These are phyloP conservation scores for Aspergillus felis DNA, from an alignment of 2,329 filamentous ascomycete genomes.

Conservation along the genomic window DNA sequence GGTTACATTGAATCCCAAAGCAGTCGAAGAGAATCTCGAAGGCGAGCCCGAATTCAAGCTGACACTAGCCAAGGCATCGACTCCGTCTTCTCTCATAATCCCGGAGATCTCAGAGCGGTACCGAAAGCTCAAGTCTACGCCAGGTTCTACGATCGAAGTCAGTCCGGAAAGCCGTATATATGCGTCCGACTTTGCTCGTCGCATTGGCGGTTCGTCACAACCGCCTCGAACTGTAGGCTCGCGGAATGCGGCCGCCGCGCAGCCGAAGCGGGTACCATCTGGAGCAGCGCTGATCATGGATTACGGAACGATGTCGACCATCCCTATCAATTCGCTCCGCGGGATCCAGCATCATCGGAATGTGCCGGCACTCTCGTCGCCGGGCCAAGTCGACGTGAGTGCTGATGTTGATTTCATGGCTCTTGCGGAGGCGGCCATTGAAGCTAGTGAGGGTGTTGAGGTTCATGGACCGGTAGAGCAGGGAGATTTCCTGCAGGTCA, in stretches of 20 bases:
- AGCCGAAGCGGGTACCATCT: conserved; percentile 59
- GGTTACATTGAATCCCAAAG: conserved; percentile 63
- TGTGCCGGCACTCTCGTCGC: conserved; percentile 73
- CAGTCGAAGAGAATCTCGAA: conserved; percentile 46
- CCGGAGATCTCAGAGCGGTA: conserved; percentile 80
- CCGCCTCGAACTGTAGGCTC: conserved; percentile 17
- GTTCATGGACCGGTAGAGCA: conserved; percentile 91
- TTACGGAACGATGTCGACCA: conserved; percentile 74
- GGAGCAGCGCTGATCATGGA: conserved; percentile 94
- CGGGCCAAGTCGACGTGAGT: conserved; percentile 81
- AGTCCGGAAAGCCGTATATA: conserved; percentile 83
- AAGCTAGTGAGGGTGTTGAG: conserved; percentile 74
- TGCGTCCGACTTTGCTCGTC: conserved; percentile 72
- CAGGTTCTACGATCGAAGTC: conserved; percentile 76
- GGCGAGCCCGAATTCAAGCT: conserved; percentile 81
- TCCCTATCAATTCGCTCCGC: conserved; percentile 84
- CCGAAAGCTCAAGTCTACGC: conserved; percentile 63
- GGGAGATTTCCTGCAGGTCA: conserved; percentile 68
- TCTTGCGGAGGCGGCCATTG: conserved; percentile 74
- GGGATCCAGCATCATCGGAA: conserved; percentile 75
- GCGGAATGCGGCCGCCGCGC: conserved; percentile 23
- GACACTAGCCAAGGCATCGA: conserved; percentile 68
- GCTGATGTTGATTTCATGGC: conserved; percentile 92
- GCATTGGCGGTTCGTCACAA: conserved; percentile 68
- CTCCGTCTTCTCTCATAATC: conserved; percentile 78